Percentiles rank a stretch among this genome's conserved stretches.
Evolutionary conservation across 495 filamentous ascomycete species (phyloP).

Genomic region (Chaetomium fimeti): DNA sequence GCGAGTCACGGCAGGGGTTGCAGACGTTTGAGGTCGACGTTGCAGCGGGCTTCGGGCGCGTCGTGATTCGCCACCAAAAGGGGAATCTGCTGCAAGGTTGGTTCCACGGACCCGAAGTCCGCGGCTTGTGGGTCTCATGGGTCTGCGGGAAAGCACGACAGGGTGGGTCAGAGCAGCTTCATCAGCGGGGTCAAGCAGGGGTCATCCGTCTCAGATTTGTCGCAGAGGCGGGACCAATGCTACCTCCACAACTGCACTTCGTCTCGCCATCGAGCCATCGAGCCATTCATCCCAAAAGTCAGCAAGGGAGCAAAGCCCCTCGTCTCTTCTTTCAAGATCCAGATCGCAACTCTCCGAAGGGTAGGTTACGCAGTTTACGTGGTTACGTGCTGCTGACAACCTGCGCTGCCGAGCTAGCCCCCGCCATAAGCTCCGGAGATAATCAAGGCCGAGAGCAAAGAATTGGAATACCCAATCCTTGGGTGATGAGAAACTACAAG

Average conservation of each 20-base stretch:
- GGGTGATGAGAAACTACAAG: not conserved
- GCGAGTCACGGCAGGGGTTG: conserved; percentile 32
- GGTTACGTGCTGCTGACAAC: conserved; percentile 1
- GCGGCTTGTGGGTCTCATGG: conserved; percentile 21
- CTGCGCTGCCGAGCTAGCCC: conserved; percentile 1
- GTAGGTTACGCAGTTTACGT: no score
- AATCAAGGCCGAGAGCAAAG: not conserved
- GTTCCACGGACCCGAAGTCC: conserved; percentile 18
- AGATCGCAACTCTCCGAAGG: conserved; percentile 25
- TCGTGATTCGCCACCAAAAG: conserved; percentile 32
- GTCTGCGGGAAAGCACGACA: conserved; percentile 17
- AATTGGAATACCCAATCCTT: not conserved
- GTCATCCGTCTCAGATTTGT: conserved; percentile 40
- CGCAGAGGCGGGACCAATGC: conserved; percentile 32
- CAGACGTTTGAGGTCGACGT: conserved; percentile 40
- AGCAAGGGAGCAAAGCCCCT: conserved; percentile 3
- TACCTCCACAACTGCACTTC: conserved; percentile 20
- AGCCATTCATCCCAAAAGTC: conserved; percentile 6
- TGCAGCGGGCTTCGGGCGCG: conserved; percentile 21
- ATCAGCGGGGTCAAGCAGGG: conserved; percentile 28
- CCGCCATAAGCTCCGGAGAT: not conserved
- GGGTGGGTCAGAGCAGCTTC: conserved; percentile 22
- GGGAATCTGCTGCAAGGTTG: conserved; percentile 33
- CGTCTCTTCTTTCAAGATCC: conserved; percentile 23
- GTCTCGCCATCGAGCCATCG: not conserved